These are phyloP conservation scores for Castanea mollissima DNA, from an alignment of 306 rosid species.

Conservation along the genomic window DNA sequence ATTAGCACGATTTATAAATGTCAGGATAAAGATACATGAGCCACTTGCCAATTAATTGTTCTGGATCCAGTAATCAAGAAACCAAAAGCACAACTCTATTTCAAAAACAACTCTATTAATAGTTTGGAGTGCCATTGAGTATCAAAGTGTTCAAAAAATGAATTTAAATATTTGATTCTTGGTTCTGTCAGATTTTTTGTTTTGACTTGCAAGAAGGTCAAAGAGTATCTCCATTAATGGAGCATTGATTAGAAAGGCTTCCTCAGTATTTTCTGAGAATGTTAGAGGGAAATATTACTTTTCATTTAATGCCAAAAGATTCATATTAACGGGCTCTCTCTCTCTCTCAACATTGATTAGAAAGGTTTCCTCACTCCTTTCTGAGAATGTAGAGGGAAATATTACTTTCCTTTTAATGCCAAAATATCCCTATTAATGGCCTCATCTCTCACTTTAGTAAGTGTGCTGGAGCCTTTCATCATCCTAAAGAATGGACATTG, in stretches of 20 bases:
- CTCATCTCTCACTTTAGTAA: neutral
- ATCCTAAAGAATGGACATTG: neutral
- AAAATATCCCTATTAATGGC: neutral
- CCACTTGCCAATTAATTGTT: neutral
- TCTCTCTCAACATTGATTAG: neutral
- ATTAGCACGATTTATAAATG: conserved; percentile 15
- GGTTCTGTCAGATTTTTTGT: neutral
- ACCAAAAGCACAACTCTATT: neutral
- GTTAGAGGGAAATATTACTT: neutral
- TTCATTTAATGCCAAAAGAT: neutral
- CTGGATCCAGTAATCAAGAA: neutral
- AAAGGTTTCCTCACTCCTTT: neutral
- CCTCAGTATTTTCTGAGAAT: neutral
- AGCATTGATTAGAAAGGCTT: neutral
- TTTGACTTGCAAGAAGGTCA: neutral
- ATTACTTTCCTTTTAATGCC: neutral
- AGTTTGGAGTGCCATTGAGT: neutral
- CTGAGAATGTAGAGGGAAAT: neutral
- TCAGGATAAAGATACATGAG: neutral
- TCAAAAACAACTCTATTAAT: neutral
- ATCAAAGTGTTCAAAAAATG: neutral
- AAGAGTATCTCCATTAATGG: neutral
- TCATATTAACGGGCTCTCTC: neutral
- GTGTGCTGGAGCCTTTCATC: neutral
- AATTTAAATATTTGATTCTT: neutral